Conservation (phyloP, 805 yeast species). For the Saccharomyces cerevisiae region DNA sequence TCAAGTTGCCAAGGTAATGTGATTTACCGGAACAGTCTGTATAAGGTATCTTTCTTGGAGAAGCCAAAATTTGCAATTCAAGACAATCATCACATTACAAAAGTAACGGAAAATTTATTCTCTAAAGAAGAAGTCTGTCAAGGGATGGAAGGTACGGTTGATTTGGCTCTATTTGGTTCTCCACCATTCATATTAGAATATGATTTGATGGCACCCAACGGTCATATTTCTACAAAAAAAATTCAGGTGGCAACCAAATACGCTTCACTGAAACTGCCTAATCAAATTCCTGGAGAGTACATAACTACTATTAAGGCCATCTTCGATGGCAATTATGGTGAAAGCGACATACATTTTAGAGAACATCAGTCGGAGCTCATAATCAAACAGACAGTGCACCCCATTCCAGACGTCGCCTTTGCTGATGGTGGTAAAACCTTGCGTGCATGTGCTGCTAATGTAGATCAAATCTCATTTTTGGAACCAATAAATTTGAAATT, state of each 20-base stretch:
- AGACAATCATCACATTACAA: slow-evolving; percentile 25
- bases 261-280: slow-evolving; percentile 39
- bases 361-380: slow-evolving; percentile 26
- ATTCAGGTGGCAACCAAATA: slow-evolving; percentile 46
- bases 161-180: slow-evolving; percentile 45
- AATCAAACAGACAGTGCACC: slow-evolving; percentile 46
- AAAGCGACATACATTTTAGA: slow-evolving; percentile 24
- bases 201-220: slow-evolving; percentile 51
- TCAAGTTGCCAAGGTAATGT: slow-evolving; percentile 45
- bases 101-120: slow-evolving; percentile 21
- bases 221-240: slow-evolving; percentile 32
- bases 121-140: slow-evolving; percentile 39
- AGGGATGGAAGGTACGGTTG: slow-evolving; percentile 40
- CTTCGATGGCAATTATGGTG: slow-evolving; percentile 56
- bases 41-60: slow-evolving; percentile 37
- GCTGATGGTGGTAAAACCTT: slow-evolving; percentile 38
- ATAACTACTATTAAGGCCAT: slow-evolving; percentile 52
- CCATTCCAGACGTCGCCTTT: slow-evolving; percentile 55
- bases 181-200: slow-evolving; percentile 67
- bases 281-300: slow-evolving; percentile 50
- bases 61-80: slow-evolving; percentile 39
- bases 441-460: slow-evolving; percentile 41
- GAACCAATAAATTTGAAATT: slow-evolving; percentile 50
- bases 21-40: slow-evolving; percentile 25
- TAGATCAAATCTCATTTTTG: slow-evolving; percentile 28